Base-by-base conservation (phyloP, 2,329 filamentous ascomycete species). In the Ophiostoma tasmaniense region DNA sequence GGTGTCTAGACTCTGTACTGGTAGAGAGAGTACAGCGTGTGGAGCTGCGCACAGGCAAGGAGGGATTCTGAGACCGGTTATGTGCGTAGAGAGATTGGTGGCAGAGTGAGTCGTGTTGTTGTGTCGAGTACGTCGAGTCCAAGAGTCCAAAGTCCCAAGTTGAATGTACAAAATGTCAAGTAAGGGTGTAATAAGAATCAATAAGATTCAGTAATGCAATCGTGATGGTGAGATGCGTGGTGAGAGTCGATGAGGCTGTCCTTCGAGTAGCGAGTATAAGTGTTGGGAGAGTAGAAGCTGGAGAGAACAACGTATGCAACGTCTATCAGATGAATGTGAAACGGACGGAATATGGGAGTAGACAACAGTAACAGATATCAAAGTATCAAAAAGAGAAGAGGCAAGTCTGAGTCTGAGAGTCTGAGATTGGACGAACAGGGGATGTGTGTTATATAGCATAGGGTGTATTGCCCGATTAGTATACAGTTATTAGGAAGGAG, bases 61-160 rank as follows among this genome's bases (percentile, higher is more conserved):
- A 61, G 55, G 22, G 13, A 61, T 30, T 61, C n/a, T 61, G 55
- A 61, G 55, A 61, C 55, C 55, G 55, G 55, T 61, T 61, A 61
- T 61, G 55, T 61, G 55, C 55, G 55, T 61, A 61, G 22, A 45
- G 55, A 17, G 55, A 61, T 17, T 30, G 55, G 25, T 25, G 25
- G 55, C 13, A 30, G 50, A 7, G 52, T 6, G 10, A 25, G n/a
- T 22, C 1, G 50, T 3, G 50, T 55, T 22, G n/a, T 33, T 33
- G 33, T 6, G 33, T 33, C 8, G 33, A 33, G 33, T n/a, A n/a
- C n/a, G n/a, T n/a, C n/a, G n/a, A n/a, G n/a, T n/a, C n/a, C n/a
- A n/a, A n/a, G n/a, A n/a, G n/a, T n/a, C n/a, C n/a, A n/a, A n/a
- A n/a, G n/a, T n/a, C n/a, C n/a, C n/a, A n/a, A n/a, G n/a, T n/a